These are phyloP conservation scores for Cadophora malorum DNA, from an alignment of 2,329 filamentous ascomycete genomes.

Conservation along the genomic window DNA sequence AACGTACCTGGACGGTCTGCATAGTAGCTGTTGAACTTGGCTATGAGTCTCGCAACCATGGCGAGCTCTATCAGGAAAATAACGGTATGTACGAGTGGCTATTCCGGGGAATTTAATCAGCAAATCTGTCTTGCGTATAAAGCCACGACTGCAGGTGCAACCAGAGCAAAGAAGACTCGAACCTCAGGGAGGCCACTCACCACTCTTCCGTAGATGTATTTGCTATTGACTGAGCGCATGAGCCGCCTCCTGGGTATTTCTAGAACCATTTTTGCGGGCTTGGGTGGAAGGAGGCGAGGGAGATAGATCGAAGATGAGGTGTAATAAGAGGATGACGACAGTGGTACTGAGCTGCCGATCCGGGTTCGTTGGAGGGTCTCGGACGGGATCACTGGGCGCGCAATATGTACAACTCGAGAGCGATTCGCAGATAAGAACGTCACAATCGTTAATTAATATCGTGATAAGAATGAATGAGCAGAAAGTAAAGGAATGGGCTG, in stretches of 20 bases:
- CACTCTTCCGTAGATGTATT: slow-evolving; percentile 75
- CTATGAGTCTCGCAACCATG: slow-evolving; percentile 79
- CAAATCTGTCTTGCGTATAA: slow-evolving; percentile 25
- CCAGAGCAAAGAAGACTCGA: slow-evolving; percentile 4
- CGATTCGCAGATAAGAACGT: slow-evolving; percentile 3
- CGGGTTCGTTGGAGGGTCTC: slow-evolving; percentile 12
- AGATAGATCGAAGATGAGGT: slow-evolving; percentile 17
- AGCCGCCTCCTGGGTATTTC: slow-evolving; percentile 66
- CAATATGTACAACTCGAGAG: slow-evolving; percentile 15
- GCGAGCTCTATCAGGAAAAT: slow-evolving; percentile 90
- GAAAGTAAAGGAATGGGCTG: not conserved
- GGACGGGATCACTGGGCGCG: not conserved
- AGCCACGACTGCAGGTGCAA: slow-evolving; percentile 10
- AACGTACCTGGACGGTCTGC: slow-evolving; percentile 79
- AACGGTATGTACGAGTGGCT: slow-evolving; percentile 88
- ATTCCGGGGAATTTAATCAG: slow-evolving; percentile 38
- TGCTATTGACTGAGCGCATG: slow-evolving; percentile 69
- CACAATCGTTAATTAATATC: not conserved
- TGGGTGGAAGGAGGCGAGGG: slow-evolving; percentile 3
- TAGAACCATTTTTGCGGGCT: slow-evolving; percentile 57
- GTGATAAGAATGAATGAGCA: not conserved
- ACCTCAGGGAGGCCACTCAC: slow-evolving; percentile 57
- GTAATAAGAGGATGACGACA: slow-evolving; percentile 26
- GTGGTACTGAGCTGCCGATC: slow-evolving; percentile 12
- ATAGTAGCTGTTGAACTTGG: slow-evolving; percentile 95